Evolutionary conservation across 1,284 basidiomycete genomes (phyloP).

Genomic region (Austroboletus niveus): DNA sequence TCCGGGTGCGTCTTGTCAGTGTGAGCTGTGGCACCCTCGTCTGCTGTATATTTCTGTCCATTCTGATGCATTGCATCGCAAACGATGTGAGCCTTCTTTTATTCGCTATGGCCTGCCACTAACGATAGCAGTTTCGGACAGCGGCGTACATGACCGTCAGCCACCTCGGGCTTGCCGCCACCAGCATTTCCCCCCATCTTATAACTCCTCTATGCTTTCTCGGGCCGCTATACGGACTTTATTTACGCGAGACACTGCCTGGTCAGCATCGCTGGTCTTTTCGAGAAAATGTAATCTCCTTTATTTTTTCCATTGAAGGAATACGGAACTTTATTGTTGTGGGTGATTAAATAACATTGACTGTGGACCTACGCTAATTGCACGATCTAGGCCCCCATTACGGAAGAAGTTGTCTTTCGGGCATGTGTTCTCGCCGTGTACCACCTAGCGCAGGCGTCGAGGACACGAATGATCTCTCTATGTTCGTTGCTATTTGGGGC

Average conservation of each 20-base stretch:
- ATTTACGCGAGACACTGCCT: slow-evolving; percentile 57
- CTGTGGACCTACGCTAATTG: background rate
- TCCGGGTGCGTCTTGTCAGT: slow-evolving; percentile 61
- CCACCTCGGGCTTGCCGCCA: slow-evolving; percentile 24
- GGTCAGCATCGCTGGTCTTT: slow-evolving; percentile 57
- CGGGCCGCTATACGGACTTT: slow-evolving; percentile 76
- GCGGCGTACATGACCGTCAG: slow-evolving; percentile 14
- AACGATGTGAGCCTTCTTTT: slow-evolving; percentile 30
- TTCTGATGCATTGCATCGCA: slow-evolving; percentile 33
- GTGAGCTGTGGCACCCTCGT: slow-evolving; percentile 56
- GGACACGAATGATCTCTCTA: slow-evolving; percentile 66
- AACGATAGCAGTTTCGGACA: slow-evolving; percentile 15
- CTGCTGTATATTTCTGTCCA: slow-evolving; percentile 47
- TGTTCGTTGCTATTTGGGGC: slow-evolving; percentile 88
- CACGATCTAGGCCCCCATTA: slow-evolving; percentile 71
- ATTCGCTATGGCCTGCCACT: slow-evolving; percentile 2
- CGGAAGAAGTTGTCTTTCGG: slow-evolving; percentile 93
- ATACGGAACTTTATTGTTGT: slow-evolving; percentile 80
- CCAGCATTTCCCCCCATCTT: slow-evolving; percentile 51
- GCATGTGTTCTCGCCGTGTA: slow-evolving; percentile 80
- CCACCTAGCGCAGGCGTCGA: slow-evolving; percentile 61
- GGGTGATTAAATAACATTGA: slow-evolving; percentile 30
- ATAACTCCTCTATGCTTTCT: slow-evolving; percentile 79
- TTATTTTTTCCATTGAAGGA: slow-evolving; percentile 54
- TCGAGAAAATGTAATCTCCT: slow-evolving; percentile 37